A percentile compares a stretch with the other conserved stretches of the same genome.
phyloP scores from a whole-genome alignment of 306 rosid species.

The Hylodesmum podocarpum region DNA sequence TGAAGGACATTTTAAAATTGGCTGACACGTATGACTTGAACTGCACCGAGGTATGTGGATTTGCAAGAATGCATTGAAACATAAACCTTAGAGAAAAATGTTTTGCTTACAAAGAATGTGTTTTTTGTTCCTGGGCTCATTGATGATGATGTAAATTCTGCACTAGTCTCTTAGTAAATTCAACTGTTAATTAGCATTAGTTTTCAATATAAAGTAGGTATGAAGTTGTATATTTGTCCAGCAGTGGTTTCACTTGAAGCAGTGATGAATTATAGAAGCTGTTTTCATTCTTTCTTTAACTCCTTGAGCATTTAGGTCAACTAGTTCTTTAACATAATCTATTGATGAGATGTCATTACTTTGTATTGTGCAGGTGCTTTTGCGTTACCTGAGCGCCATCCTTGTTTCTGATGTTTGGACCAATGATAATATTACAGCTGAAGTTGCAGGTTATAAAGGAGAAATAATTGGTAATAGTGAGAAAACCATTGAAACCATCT shows the following conservation, averaged over 20 bases:
- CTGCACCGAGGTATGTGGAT: slow-evolving; percentile 64
- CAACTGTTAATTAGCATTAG: slow-evolving; percentile 12
- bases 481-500: slow-evolving; percentile 64
- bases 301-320: slow-evolving; percentile 15
- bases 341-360: slow-evolving; percentile 10
- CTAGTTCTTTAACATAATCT: not conserved
- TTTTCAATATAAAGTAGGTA: slow-evolving; percentile 10
- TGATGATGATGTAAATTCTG: slow-evolving; percentile 12
- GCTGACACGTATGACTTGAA: slow-evolving; percentile 78
- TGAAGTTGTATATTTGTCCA: slow-evolving; percentile 18
- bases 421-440: slow-evolving; percentile 76
- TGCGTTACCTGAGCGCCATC: slow-evolving; percentile 63
- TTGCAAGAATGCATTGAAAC: slow-evolving; percentile 19
- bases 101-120: not conserved
- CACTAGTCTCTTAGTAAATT: slow-evolving; percentile 2
- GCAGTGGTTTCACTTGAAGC: slow-evolving; percentile 8
- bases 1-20: slow-evolving; percentile 72
- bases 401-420: slow-evolving; percentile 90
- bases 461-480: slow-evolving; percentile 57
- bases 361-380: slow-evolving; percentile 70
- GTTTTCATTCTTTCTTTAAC: slow-evolving; percentile 8
- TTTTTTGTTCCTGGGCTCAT: slow-evolving; percentile 20
- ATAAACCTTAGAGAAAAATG: slow-evolving; percentile 14
- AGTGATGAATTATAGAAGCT: not conserved
- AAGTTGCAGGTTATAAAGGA: slow-evolving; percentile 64